These are phyloP conservation scores for Leccinum pachyderme DNA, from an alignment of 1,284 basidiomycete species.

Conservation along the genomic window DNA sequence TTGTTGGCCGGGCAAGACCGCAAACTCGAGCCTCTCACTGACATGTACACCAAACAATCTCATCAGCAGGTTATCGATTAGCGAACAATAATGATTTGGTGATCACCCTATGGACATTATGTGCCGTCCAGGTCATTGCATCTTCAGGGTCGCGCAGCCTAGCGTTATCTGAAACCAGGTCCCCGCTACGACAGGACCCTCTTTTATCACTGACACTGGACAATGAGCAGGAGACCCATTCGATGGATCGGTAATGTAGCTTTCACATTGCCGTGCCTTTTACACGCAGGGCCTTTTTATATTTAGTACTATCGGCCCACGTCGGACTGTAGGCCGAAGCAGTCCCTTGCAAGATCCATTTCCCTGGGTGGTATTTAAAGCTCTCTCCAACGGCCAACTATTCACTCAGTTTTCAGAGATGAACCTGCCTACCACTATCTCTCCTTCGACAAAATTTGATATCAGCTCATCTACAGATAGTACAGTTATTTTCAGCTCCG, in stretches of 20 bases:
- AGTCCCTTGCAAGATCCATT: neutral
- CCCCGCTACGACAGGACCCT: neutral
- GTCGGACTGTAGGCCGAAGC: conserved; percentile 5
- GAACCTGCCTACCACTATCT: conserved; percentile 1
- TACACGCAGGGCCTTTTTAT: neutral
- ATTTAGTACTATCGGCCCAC: conserved; percentile 3
- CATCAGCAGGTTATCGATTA: neutral
- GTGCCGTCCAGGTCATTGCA: neutral
- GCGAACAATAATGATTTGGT: neutral
- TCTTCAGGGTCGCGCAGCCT: neutral
- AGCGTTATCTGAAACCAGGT: neutral
- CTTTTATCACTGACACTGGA: neutral
- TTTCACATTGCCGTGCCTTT: neutral
- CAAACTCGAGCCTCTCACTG: neutral
- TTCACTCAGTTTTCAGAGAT: conserved; percentile 3
- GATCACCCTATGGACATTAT: neutral
- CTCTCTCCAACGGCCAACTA: neutral
- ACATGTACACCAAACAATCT: neutral
- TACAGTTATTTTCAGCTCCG: neutral
- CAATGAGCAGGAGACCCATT: neutral
- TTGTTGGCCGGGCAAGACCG: neutral
- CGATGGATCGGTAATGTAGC: neutral
- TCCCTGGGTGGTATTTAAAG: neutral
- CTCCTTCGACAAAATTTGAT: neutral
- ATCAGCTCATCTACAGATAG: neutral